Conservation (phyloP, 495 filamentous ascomycete genomes). For the Aspergillus cavernicola region DNA sequence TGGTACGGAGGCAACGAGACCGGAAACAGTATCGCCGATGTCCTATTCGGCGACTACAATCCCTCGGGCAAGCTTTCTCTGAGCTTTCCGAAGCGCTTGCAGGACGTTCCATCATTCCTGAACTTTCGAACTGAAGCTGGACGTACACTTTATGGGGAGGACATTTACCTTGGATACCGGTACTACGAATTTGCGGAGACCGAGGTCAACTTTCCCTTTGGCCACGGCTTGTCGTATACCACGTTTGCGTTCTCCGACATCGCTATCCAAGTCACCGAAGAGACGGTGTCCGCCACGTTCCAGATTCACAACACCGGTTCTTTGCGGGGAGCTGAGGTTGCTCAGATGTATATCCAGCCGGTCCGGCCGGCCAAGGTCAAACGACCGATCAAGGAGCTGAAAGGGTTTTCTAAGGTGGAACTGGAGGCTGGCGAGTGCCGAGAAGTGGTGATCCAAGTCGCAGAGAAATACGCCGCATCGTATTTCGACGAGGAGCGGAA, state of each 20-base stretch:
- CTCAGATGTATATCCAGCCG: not conserved
- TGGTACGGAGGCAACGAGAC: too few relatives aligned
- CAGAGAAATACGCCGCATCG: too few relatives aligned
- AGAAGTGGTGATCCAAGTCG: too few relatives aligned
- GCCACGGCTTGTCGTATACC: not conserved
- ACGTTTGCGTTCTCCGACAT: not conserved
- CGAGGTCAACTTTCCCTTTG: not conserved
- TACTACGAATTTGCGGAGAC: not conserved
- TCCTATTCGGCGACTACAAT: too few relatives aligned
- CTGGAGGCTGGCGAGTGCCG: not conserved
- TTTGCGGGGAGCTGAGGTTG: not conserved
- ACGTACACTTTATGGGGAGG: constrained; percentile 66
- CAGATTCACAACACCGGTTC: not conserved
- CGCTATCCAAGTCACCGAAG: not conserved
- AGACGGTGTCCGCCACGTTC: not conserved
- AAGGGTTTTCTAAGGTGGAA: not conserved
- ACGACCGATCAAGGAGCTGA: not conserved
- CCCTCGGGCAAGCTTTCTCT: too few relatives aligned
- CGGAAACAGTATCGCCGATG: too few relatives aligned
- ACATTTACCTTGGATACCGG: constrained; percentile 20
- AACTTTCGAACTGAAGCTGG: too few relatives aligned
- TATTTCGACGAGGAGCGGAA: too few relatives aligned
- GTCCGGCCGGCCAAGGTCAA: not conserved
- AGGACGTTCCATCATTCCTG: too few relatives aligned
- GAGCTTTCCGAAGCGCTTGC: too few relatives aligned